Base-by-base conservation (phyloP, 1,284 basidiomycete genomes). In the Xerocomus amazonicus region DNA sequence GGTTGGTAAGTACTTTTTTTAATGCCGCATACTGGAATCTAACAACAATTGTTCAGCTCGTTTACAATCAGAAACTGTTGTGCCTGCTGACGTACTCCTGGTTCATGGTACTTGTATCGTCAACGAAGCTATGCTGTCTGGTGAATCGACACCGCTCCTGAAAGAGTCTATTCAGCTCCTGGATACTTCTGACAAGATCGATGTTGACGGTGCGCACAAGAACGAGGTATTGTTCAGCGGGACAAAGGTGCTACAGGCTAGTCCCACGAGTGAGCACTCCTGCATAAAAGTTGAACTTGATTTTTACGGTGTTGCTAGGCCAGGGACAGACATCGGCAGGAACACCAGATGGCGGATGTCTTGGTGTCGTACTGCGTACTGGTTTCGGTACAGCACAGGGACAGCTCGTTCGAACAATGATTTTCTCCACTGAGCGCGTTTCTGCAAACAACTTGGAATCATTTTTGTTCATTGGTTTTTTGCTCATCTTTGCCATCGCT, bases 91-190 rank as follows among this genome's bases (percentile, higher is more conserved):
- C 65, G 81, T 97, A 38, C 79, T 97, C 6, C 79, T 97, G 13
- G 71, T 97, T 13, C 83, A 86, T 47, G 94, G 95, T 6, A 90
- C 91, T 2, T 89, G 86, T 58, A 97, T 97, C 60, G 93, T 97
- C 55, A 97, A 97, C 68, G 94, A 97, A 68, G 94, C 95, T 14
- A 97, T 97, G 95, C 75, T 97, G 6, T 96, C 92, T 1, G 95
- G 95, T 48, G 94, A 97, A 73, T 96, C 92, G 1, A 97, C 95
- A 0, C 94, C 94, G 0, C 75, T 97, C 7, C 77, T 97, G 47
- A 97, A 97, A 68, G 95, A 97, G 63, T 90, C 88, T 16, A 85
- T 96, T 50, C 87, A 92, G 54, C 77, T 97, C 1, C 76, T 92
- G n/a, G 88, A 93, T 13, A 73, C 76, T 0, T 66, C 71, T 5